A percentile compares a stretch with the other conserved stretches of the same genome.
These are phyloP conservation scores for Breviolum minutum DNA, from an alignment of 73 alveolate species.

Conservation along the genomic window DNA sequence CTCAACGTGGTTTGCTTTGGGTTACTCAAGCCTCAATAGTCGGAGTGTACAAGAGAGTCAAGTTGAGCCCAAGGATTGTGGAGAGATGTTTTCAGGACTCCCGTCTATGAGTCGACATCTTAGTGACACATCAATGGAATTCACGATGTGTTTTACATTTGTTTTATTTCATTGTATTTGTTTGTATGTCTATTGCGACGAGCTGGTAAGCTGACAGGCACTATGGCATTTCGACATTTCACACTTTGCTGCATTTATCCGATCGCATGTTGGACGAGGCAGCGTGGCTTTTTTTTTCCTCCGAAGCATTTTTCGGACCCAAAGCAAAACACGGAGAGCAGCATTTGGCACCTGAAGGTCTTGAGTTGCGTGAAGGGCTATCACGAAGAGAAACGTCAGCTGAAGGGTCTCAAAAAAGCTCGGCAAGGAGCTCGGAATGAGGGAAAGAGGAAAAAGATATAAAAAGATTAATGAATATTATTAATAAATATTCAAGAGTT, in stretches of 20 bases:
- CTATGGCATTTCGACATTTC: constrained; percentile 67
- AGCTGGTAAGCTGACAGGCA: constrained; percentile 18
- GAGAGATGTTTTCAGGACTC: constrained; percentile 1
- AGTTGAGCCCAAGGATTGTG: constrained; percentile 23
- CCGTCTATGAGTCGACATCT: constrained; percentile 20
- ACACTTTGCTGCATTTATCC: constrained; percentile 66
- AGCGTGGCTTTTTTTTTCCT: neutral
- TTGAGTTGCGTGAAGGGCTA: constrained; percentile 40
- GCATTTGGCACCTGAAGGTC: constrained; percentile 1
- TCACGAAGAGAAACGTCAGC: constrained; percentile 20
- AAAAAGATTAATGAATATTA: too few relatives aligned
- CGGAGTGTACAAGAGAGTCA: too few relatives aligned
- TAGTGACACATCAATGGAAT: neutral
- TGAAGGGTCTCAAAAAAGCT: constrained; percentile 10
- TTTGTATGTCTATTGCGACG: neutral
- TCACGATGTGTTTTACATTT: neutral
- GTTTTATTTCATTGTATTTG: neutral
- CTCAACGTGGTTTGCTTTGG: too few relatives aligned
- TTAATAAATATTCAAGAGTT: neutral
- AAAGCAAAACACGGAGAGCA: neutral
- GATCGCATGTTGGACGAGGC: constrained; percentile 62
- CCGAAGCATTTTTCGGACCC: neutral
- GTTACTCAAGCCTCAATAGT: too few relatives aligned
- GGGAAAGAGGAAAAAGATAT: neutral
- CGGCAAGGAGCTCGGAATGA: constrained; percentile 19